A percentile compares a stretch with the other conserved stretches of the same genome.
Evolutionary conservation across 257 asterid species (phyloP).

Genomic region (Penstemon barbatus): DNA sequence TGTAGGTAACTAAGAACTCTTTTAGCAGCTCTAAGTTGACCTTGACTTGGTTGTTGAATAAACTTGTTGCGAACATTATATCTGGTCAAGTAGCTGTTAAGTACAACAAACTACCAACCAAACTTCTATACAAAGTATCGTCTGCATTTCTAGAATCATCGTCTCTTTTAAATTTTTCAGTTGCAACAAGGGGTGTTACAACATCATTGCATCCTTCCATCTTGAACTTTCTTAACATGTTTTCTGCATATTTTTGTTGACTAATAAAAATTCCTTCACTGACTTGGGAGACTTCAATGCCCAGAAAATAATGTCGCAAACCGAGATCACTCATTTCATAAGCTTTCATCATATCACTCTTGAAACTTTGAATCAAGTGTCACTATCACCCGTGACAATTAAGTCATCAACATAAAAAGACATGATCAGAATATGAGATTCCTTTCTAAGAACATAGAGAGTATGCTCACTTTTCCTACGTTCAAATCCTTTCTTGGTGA

Average conservation of each 20-base stretch:
- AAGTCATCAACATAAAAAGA: neutral
- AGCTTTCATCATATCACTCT: neutral
- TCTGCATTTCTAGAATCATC: neutral
- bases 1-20: too few species aligned
- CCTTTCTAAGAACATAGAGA: too few species aligned
- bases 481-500: too few species aligned
- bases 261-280: neutral
- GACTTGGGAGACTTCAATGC: neutral
- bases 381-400: neutral
- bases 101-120: neutral
- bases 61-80: too few species aligned
- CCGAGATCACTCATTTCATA: constrained; percentile 2
- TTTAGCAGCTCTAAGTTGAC: too few species aligned
- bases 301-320: neutral
- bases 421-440: neutral
- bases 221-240: too few species aligned
- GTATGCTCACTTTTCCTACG: too few species aligned
- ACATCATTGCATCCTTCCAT: too few species aligned
- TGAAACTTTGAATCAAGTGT: neutral
- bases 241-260: too few species aligned
- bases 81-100: neutral
- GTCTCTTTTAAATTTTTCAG: neutral
- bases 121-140: neutral
- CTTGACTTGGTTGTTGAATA: too few species aligned
- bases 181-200: too few species aligned